These are phyloP conservation scores for Backusella psychrophila DNA, from an alignment of 192 early-diverging fungal species.

Conservation along the genomic window DNA sequence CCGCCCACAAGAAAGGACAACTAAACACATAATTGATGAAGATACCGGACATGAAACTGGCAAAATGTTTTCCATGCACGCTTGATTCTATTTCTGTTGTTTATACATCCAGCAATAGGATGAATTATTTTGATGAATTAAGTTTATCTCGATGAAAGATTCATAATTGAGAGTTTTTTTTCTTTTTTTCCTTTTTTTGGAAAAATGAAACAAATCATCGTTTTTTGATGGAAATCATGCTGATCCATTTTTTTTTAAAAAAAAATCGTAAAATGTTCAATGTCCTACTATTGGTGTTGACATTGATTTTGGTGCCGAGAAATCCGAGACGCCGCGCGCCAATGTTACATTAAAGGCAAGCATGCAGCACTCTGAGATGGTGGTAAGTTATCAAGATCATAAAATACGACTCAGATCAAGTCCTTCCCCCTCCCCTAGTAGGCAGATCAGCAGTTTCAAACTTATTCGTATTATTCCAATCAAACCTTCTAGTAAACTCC, in stretches of 20 bases:
- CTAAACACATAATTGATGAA: too few species aligned
- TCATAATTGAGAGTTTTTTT: too few species aligned
- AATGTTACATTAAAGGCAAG: constrained; percentile 64
- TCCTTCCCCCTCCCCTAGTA: constrained; percentile 54
- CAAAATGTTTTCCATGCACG: too few species aligned
- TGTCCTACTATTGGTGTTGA: constrained; percentile 44
- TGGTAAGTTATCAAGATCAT: constrained; percentile 40
- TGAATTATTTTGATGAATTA: too few species aligned
- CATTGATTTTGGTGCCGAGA: constrained; percentile 38
- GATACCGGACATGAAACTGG: too few species aligned
- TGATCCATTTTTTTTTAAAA: background rate
- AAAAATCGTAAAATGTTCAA: background rate
- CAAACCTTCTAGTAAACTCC: constrained; percentile 75
- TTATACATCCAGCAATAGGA: too few species aligned
- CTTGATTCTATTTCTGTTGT: too few species aligned
- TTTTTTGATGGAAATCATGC: too few species aligned
- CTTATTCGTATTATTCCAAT: constrained; percentile 72
- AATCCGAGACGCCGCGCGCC: constrained; percentile 73
- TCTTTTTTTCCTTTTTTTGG: too few species aligned
- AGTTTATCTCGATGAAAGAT: too few species aligned
- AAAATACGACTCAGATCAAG: constrained; percentile 58
- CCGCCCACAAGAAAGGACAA: too few species aligned
- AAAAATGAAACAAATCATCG: too few species aligned
- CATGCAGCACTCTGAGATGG: constrained; percentile 26
- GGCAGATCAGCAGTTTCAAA: constrained; percentile 71